Base-by-base conservation (phyloP, 345 rosid genomes). In the Euphorbia lathyris region DNA sequence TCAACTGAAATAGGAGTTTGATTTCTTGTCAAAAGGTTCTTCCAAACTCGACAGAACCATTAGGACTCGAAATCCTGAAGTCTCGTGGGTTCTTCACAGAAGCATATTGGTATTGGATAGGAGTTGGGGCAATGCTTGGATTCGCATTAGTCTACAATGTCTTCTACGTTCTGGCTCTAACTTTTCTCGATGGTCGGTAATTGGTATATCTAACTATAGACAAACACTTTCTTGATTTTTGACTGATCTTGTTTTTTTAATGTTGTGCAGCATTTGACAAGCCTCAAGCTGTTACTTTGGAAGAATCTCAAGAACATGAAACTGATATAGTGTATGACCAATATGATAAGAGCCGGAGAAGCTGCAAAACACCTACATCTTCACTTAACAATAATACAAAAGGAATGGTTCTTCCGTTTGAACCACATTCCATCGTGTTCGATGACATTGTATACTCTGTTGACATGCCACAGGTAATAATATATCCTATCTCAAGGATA, bases 381-480 rank as follows among this genome's bases (percentile, higher is more conserved):
- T 50, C 38, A 2, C 68, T 40, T 34, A 47, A 61, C 32, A 81
- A 72, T 66, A 81, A 68, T 58, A 81, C 50, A 75, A 62, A 38
- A 40, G 96, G 93, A 71, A 82, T 86, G 89, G 83, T 87, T 66
- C 88, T 90, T 79, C 93, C 96, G 52, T 90, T 87, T 71, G 86
- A 84, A 76, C 93, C 79, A 34, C 86, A 75, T 74, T 85, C 81
- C 9, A 75, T 90, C 11, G 77, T 88, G 26, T 90, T 90, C 14
- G 83, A 86, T 73, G 78, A 84, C 17, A 65, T 90, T 68, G 14
- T 36, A 26, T 90, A 87, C 79, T 82, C 87, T 23, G 85, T 90
- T 57, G 89, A 86, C 71, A 86, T 90, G 93, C 96, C 96, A 26
- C 82, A 78, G 90, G 92, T 89, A n/a, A 79, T 38, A 59, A 9